Evolutionary conservation across 129 eudicot species (phyloP), one percentile per base, ranked within the genome.

Genomic region (Scalesia atractyloides): DNA sequence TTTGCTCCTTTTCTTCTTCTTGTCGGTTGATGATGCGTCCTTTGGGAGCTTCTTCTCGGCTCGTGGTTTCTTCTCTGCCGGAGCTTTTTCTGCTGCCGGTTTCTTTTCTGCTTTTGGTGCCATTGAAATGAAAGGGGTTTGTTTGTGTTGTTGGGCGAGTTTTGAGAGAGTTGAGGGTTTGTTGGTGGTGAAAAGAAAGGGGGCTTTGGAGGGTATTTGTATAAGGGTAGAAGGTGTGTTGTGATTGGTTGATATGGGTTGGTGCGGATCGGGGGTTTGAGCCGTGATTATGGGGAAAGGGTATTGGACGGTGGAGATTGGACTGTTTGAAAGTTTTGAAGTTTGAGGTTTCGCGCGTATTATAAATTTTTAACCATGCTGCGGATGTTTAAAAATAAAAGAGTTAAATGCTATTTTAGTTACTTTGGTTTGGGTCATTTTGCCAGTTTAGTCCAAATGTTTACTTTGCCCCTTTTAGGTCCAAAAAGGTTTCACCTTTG

Each of bases 81-180:
- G 58, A n/a, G n/a, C n/a, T n/a, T n/a, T n/a, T n/a, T n/a, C n/a
- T n/a, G n/a, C 58, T 0, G 58, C 58, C 2, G 58, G 58, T 8
- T 17, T 52, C 9, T 52, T 52, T 1, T 52, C 58, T 17, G 58
- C 58, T 22, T 53, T 53, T 53, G 60, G 60, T 53, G 60, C 60
- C 60, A 53, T 53, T 17, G 60, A 0, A 16, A 19, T 4, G 2
- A 24, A 22, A 0, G 30, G 59, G 17, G 22, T 7, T 0, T 2
- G 22, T 7, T 0, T 2, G 10, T 39, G 7, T 6, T 7, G 8
- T 39, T 39, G 44, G 16, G 6, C 2, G 17, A 12, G 30, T 1
- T 24, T 24, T 24, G 16, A 48, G 17, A 12, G 30, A 0, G 1
- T 24, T 24, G 16, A 48, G 14, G 52, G 5, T 47, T 47, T 3